phyloP scores from a whole-genome alignment of 495 filamentous ascomycete species.

The Penicillium maclennaniae region DNA sequence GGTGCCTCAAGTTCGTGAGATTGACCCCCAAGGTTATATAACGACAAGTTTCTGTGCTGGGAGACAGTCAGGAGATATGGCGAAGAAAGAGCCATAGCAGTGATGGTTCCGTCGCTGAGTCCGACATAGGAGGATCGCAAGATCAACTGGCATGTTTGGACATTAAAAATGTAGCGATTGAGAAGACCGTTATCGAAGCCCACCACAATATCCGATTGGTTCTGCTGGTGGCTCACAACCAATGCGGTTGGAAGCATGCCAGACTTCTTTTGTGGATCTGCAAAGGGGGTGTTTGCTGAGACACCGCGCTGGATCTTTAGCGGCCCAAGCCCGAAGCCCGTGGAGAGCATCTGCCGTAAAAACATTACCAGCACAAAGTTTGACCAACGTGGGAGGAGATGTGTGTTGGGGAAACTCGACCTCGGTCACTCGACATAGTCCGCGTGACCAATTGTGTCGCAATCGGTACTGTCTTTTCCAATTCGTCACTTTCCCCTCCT shows the following conservation, averaged over 20 bases:
- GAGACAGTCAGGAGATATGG: conserved; percentile 81
- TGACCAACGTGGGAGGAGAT: conserved; percentile 60
- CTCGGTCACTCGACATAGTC: conserved; percentile 75
- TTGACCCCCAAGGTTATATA: conserved; percentile 58
- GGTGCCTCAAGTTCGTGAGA: conserved; percentile 1
- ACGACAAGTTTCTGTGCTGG: conserved; percentile 62
- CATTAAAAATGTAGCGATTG: conserved; percentile 59
- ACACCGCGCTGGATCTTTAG: conserved; percentile 50
- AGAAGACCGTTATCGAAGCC: conserved; percentile 79
- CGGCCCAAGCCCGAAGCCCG: conserved; percentile 75
- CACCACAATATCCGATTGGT: conserved; percentile 48
- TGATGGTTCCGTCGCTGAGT: conserved; percentile 61
- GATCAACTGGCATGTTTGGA: conserved; percentile 36
- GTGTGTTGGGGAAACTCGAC: conserved; percentile 59
- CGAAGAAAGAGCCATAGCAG: conserved; percentile 66
- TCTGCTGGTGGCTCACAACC: conserved; percentile 46
- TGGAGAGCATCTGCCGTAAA: conserved; percentile 67
- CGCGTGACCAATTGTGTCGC: conserved; percentile 86
- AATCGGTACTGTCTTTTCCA: conserved; percentile 94
- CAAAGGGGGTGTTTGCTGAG: conserved; percentile 26
- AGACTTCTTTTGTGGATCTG: conserved; percentile 1
- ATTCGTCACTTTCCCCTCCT: conserved; percentile 50
- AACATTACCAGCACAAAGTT: conserved; percentile 69
- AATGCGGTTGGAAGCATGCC: conserved; percentile 61
- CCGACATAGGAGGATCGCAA: conserved; percentile 51